Evolutionary conservation across 192 early-diverging fungal species (phyloP).

Genomic region (Helicostylum pulchrum): DNA sequence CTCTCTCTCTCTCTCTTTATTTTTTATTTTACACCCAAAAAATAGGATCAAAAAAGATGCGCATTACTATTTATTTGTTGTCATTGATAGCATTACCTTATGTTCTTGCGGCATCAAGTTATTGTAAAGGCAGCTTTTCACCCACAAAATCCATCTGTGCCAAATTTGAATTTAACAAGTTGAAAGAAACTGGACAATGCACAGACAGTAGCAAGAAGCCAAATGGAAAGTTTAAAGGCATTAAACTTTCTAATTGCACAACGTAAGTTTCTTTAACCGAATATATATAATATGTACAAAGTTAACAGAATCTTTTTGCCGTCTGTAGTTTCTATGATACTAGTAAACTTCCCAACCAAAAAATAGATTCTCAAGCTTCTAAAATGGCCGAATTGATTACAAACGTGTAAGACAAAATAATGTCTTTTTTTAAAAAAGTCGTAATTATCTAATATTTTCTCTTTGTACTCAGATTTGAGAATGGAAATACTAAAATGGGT

Average conservation of each 20-base stretch:
- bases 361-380: conserved; percentile 18
- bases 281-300: background rate
- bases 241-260: conserved; percentile 32
- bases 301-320: background rate
- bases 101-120: background rate
- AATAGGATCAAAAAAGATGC: background rate
- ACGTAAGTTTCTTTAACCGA: conserved; percentile 17
- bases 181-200: conserved; percentile 4
- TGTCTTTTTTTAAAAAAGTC: background rate
- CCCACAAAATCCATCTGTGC: conserved; percentile 3
- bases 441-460: background rate
- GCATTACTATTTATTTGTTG: background rate
- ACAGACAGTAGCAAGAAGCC: conserved; percentile 14
- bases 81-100: background rate
- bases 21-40: background rate
- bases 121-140: conserved; percentile 16
- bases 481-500: conserved; percentile 37
- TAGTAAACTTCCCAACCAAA: conserved; percentile 21
- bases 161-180: conserved; percentile 14
- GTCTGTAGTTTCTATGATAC: conserved; percentile 33
- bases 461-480: conserved; percentile 28
- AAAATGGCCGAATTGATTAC: conserved; percentile 39
- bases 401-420: conserved; percentile 28
- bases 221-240: background rate
- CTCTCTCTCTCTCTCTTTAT: background rate